Base-by-base conservation (phyloP, 306 rosid species). In the Rosa multiflora region DNA sequence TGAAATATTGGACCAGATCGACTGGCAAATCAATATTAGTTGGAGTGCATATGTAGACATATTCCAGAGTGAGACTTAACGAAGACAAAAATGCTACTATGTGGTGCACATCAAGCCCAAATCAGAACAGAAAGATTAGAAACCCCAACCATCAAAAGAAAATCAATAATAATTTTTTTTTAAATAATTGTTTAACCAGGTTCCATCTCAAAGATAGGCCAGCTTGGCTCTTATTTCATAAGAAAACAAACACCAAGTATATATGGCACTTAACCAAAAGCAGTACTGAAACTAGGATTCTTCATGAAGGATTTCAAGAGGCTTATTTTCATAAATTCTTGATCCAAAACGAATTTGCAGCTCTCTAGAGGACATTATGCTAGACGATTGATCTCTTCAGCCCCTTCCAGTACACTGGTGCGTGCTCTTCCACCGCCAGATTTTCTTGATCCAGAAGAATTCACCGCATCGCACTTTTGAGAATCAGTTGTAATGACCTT, bases 331-430 rank as follows among this genome's bases (percentile, higher is more conserved):
- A 6, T 3, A 39, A 4, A 3, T 15, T 56, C 68, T 74, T 56
- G 14, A 58, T 39, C 77, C 67, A 35, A n/a, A 40, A 13, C 2
- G 52, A 40, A 58, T 1, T 53, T 1, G 15, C 40, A 43, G 59
- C 47, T 59, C 74, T 46, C 39, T 29, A 61, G 66, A 37, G 23
- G 20, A 53, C 39, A 5, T 75, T 79, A 46, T 75, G 55, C 83
- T 1, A 42, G 42, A 52, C 13, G 35, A 53, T 37, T 26, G 20
- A 2, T 55, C 13, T 52, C 37, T 55, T 46, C 67, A 37, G 1
- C 49, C 35, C n/a, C 53, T 15, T 56, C 61, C 11, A 20, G n/a
- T 43, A 43, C 47, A 43, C 39, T 52, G 76, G 29, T 73, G 77
- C 37, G 55, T 40, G n/a, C 14, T 13, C 21, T 73, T 35, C 20